Evolutionary conservation across 441 rosid genomes (phyloP), one percentile per base, ranked within the genome.

Genomic region (Erodium chrysanthum): DNA sequence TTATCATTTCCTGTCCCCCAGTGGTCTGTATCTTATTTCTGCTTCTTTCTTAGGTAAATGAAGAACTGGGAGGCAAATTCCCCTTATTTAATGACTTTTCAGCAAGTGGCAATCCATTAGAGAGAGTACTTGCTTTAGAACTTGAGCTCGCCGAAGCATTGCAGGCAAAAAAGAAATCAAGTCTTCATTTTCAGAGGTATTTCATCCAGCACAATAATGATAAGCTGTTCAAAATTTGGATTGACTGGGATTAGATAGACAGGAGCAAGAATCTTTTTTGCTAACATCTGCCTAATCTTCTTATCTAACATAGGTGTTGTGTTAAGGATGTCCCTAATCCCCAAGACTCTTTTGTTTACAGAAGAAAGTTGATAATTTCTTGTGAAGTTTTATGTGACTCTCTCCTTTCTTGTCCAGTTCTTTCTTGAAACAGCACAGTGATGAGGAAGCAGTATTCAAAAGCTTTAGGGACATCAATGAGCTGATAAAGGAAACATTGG

Each of bases 381-480:
- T n/a, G n/a, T 29, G 33, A 35, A 70, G 25, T 23, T 17, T 66
- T 14, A 52, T 65, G 10, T 61, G 27, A 56, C 11, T 40, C 67
- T 17, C 50, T 59, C 59, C 6, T 48, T 50, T 40, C 21, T 78
- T 74, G 66, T 76, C 63, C 95, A 95, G 97, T 78, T 88, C 93
- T 46, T 95, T 95, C 86, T 80, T 90, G 81, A 86, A 86, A 76
- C 92, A 85, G 76, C 98, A 90, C 67, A 71, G 79, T 8, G 87
- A 92, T 10, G 95, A 92, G 74, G 89, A 90, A 84, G 92, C 96
- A 60, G 83, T 92, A 73, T 88, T 92, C 78, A 88, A 85, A 79
- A 92, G 97, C 83, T 95, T 95, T 71, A 92, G 85, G 79, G 97
- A 95, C 84, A 95, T 90, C 79, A 95, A 95, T 67, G 87, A 88